These are phyloP conservation scores for Salix koriyanagi DNA, from an alignment of 345 rosid genomes.

Conservation along the genomic window DNA sequence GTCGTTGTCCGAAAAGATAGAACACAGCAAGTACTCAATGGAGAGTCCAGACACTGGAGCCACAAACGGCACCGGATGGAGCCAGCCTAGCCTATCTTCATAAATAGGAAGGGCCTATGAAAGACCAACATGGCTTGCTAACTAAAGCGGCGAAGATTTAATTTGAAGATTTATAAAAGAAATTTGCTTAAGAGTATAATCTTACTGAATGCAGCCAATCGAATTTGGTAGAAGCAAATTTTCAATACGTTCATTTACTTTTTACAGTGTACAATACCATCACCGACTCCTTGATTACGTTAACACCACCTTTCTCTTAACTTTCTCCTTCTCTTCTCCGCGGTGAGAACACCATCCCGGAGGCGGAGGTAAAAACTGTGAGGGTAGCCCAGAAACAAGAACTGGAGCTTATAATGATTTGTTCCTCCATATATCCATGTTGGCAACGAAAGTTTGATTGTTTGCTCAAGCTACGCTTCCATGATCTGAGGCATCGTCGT, in stretches of 20 bases:
- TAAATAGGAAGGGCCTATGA: constrained; percentile 14
- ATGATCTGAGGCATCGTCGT: constrained; percentile 72
- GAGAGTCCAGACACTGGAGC: neutral
- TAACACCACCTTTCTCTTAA: neutral
- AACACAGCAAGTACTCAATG: neutral
- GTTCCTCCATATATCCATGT: constrained; percentile 6
- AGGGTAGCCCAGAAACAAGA: constrained; percentile 15
- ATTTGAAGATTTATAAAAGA: too few species aligned
- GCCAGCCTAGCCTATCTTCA: neutral
- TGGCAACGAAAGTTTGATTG: neutral
- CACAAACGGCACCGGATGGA: neutral
- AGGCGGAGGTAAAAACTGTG: constrained; percentile 16
- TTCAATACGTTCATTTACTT: neutral
- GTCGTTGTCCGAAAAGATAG: neutral
- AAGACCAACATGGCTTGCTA: constrained; percentile 10
- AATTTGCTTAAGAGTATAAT: too few species aligned
- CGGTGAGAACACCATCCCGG: constrained; percentile 9
- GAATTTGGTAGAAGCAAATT: neutral
- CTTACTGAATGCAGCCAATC: neutral
- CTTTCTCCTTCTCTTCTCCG: neutral
- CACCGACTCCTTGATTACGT: constrained; percentile 2
- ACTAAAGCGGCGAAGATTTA: too few species aligned
- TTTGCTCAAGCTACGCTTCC: constrained; percentile 67
- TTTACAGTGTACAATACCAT: constrained; percentile 27
- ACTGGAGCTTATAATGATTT: neutral